These are phyloP conservation scores for Pachysandra terminalis DNA, from an alignment of 164 flowering plant species.

Conservation along the genomic window DNA sequence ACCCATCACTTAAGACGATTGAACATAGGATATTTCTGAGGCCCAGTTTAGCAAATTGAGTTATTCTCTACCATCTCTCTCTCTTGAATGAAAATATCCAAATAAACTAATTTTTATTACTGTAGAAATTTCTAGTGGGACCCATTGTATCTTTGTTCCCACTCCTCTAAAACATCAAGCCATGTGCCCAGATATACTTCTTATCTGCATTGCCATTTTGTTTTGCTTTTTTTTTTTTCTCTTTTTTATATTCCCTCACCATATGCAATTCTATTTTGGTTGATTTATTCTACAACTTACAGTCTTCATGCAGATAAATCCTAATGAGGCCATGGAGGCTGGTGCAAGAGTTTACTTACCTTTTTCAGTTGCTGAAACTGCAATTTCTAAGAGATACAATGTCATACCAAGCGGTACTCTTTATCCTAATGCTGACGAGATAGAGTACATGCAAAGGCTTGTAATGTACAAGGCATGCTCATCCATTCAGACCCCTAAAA, in stretches of 20 bases:
- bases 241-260: no score
- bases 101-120: no score
- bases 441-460: constrained; percentile 75
- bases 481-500: not conserved
- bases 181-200: no score
- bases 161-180: no score
- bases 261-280: constrained; percentile 3
- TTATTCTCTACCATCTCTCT: no score
- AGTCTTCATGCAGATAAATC: constrained; percentile 60
- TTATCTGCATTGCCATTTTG: not conserved
- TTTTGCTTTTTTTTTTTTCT: no score
- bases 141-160: no score
- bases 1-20: no score
- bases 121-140: no score
- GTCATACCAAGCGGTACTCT: constrained; percentile 82
- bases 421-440: constrained; percentile 95
- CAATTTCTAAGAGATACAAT: constrained; percentile 72
- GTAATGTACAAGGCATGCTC: constrained; percentile 71
- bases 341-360: constrained; percentile 65
- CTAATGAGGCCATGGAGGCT: constrained; percentile 60
- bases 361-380: constrained; percentile 76
- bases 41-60: no score
- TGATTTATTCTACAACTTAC: constrained; percentile 28
- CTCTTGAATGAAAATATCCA: no score
- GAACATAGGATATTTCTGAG: no score